Conservation (phyloP, 768 basidiomycete species). For the Hysterangium stoloniferum region DNA sequence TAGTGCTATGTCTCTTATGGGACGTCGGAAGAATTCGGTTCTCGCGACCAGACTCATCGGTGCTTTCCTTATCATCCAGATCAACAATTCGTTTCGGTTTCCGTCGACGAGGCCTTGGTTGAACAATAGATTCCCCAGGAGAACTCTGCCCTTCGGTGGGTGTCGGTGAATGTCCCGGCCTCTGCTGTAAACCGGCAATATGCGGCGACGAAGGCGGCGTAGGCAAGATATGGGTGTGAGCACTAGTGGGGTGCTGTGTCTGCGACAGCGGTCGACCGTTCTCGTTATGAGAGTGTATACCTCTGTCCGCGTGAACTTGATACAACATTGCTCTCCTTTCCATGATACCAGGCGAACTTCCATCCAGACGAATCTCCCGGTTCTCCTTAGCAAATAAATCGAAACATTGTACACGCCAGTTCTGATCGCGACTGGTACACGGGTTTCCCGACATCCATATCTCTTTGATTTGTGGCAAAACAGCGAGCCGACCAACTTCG, state of each 20-base stretch:
- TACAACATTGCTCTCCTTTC: conserved; percentile 51
- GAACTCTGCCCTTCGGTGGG: conserved; percentile 21
- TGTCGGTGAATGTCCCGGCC: conserved; percentile 17
- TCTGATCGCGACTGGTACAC: conserved; percentile 58
- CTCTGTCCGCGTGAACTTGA: conserved; percentile 27
- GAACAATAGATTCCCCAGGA: conserved; percentile 33
- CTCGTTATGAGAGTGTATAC: conserved; percentile 30
- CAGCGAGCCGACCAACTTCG: conserved; percentile 77
- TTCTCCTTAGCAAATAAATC: conserved; percentile 79
- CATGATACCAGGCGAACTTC: conserved; percentile 57
- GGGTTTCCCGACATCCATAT: conserved; percentile 86
- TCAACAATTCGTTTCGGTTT: conserved; percentile 75
- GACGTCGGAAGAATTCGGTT: background rate
- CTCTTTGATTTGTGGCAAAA: conserved; percentile 70
- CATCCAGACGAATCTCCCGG: conserved; percentile 73
- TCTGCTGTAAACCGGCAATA: conserved; percentile 3
- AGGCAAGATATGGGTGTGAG: conserved; percentile 38
- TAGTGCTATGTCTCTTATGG: conserved; percentile 4
- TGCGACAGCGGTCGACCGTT: conserved; percentile 40
- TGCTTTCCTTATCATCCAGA: conserved; percentile 42
- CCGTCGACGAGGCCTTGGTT: conserved; percentile 50
- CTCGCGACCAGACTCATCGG: conserved; percentile 5
- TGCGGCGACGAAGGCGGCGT: conserved; percentile 10
- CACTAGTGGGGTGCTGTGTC: conserved; percentile 51
- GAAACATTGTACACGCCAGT: conserved; percentile 73